These are phyloP conservation scores for Fusarium sp. DNA, from an alignment of 2,329 filamentous ascomycete species.

Conservation along the genomic window DNA sequence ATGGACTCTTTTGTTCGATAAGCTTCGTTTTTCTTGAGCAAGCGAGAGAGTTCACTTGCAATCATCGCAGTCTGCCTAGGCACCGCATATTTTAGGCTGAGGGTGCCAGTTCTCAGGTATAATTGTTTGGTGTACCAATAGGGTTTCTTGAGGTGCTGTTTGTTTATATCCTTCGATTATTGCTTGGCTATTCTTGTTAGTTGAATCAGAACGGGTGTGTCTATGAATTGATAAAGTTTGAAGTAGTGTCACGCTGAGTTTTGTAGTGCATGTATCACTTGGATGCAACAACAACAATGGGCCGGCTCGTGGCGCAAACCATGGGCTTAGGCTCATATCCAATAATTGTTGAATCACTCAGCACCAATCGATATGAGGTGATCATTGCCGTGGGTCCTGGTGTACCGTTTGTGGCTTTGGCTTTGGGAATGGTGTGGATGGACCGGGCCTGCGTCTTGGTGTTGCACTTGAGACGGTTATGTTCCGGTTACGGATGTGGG, in stretches of 20 bases:
- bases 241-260: not conserved
- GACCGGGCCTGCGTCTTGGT: slow-evolving; percentile 17
- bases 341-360: not conserved
- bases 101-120: not conserved
- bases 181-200: slow-evolving; percentile 9
- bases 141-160: slow-evolving; percentile 9
- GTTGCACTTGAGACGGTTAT: slow-evolving; percentile 12
- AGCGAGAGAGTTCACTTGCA: slow-evolving; percentile 9
- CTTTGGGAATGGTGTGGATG: slow-evolving; percentile 22
- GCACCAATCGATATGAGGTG: slow-evolving; percentile 47
- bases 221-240: not conserved
- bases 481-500: slow-evolving; percentile 13
- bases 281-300: not conserved
- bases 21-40: slow-evolving; percentile 9
- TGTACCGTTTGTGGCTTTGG: slow-evolving; percentile 10
- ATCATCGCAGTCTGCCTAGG: not conserved
- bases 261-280: not conserved
- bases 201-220: slow-evolving; percentile 26
- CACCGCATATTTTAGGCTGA: slow-evolving; percentile 1
- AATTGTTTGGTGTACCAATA: slow-evolving; percentile 11
- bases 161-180: slow-evolving; percentile 31
- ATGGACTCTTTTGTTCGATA: not conserved
- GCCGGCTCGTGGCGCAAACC: slow-evolving; percentile 2
- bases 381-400: slow-evolving; percentile 37
- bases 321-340: slow-evolving; percentile 1